Evolutionary conservation across 2,329 filamentous ascomycete species (phyloP), one percentile per base, ranked within the genome.

Genomic region (Scleromitrula shiraiana): DNA sequence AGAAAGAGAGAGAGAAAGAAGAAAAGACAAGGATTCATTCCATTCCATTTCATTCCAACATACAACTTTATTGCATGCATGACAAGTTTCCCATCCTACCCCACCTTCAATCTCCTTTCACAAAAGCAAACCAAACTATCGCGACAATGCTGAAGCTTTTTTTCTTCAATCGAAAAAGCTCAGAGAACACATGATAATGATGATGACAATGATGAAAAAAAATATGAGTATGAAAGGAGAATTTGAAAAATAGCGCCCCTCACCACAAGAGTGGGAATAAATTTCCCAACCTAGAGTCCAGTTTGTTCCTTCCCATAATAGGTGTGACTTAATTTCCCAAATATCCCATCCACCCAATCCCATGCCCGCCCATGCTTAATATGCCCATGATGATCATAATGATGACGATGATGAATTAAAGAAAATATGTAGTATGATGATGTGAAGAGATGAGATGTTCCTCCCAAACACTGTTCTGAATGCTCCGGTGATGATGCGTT

Each of bases 311-410:
- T 39, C 42, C 42, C 33, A 22, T 29, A 32, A 32, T 27, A 44
- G n/a, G 15, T 45, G 23, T 45, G 24, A 20, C 9, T 32, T 23
- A 45, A n/a, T n/a, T 37, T 17, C 27, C 15, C 29, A n/a, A 20
- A 41, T 17, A 14, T 10, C 23, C 12, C 10, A 41, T 26, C 45
- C 37, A n/a, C n/a, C n/a, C n/a, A n/a, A 7, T 29, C 38, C 45
- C 27, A 35, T 36, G 7, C 29, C 45, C n/a, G n/a, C n/a, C n/a
- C n/a, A n/a, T 35, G 19, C 44, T 35, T 40, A 29, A 22, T 52
- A 53, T 53, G 50, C 53, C 50, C 44, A 45, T 46, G 30, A 42
- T 43, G 52, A n/a, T n/a, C n/a, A n/a, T n/a, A n/a, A n/a, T n/a
- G n/a, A n/a, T n/a, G n/a, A n/a, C n/a, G n/a, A n/a, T n/a, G n/a